Conservation (phyloP, 352 stramenopile genomes). For the Pythium phragmiticola region DNA sequence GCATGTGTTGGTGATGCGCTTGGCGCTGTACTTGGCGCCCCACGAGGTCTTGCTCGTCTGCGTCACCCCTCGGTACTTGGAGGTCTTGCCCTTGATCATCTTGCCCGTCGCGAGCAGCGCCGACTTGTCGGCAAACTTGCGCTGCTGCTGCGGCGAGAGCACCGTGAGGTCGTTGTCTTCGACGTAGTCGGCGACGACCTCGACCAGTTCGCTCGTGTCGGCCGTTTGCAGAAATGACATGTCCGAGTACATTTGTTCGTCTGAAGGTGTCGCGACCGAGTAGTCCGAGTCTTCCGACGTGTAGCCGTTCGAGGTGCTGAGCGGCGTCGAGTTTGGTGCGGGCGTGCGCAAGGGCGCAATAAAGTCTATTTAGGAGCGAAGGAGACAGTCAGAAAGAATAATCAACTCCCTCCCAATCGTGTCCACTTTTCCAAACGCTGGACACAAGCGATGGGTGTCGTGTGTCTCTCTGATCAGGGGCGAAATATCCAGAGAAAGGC, state of each 20-base stretch:
- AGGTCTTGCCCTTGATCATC: constrained; percentile 87
- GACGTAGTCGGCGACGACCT: constrained; percentile 56
- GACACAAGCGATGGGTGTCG: constrained; percentile 9
- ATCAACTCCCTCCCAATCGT: constrained; percentile 8
- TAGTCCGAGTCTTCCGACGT: constrained; percentile 86
- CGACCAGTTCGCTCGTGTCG: constrained; percentile 61
- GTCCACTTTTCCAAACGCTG: constrained; percentile 28
- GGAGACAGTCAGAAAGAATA: constrained; percentile 2
- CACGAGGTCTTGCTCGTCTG: constrained; percentile 87
- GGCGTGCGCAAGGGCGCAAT: constrained; percentile 19
- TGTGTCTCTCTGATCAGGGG: background rate
- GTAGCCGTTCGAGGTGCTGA: constrained; percentile 71
- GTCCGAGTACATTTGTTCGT: constrained; percentile 77
- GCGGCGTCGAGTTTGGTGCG: constrained; percentile 42
- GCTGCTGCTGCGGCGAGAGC: constrained; percentile 42
- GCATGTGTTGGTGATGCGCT: constrained; percentile 87
- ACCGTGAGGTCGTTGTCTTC: constrained; percentile 43
- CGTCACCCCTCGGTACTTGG: constrained; percentile 84
- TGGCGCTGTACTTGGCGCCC: constrained; percentile 87
- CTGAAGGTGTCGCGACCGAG: constrained; percentile 56
- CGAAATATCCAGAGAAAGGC: background rate
- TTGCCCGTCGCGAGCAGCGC: constrained; percentile 35
- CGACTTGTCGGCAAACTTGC: constrained; percentile 43
- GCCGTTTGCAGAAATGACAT: constrained; percentile 65
- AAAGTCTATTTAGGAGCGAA: constrained; percentile 9